Conservation (phyloP, 2,329 filamentous ascomycete genomes). For the Trichoderma atrobrunneum region DNA sequence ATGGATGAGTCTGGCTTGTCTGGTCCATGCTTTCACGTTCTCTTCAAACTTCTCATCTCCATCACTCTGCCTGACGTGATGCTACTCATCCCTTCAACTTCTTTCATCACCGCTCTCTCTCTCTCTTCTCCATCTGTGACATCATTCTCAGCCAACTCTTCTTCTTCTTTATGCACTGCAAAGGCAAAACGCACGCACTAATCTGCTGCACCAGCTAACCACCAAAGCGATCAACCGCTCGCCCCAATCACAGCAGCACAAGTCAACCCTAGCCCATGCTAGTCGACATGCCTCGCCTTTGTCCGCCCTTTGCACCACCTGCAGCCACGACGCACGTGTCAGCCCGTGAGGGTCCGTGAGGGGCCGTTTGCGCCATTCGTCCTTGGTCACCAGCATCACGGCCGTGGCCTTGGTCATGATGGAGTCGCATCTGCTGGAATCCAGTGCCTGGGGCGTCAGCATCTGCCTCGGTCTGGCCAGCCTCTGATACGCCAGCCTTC, state of each 20-base stretch:
- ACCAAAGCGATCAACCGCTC: not conserved
- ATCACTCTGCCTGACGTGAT: not conserved
- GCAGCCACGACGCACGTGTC: constrained; percentile 33
- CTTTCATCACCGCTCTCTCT: not conserved
- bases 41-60: not conserved
- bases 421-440: not conserved
- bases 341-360: constrained; percentile 30
- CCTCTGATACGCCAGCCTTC: constrained; percentile 3
- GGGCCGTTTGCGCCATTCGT: constrained; percentile 22
- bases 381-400: constrained; percentile 10
- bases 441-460: not conserved
- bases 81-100: not conserved
- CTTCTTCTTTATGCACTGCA: not conserved
- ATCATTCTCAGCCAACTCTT: not conserved
- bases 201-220: not conserved
- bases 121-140: not conserved
- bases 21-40: not conserved
- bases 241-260: not conserved
- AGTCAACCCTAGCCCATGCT: not conserved
- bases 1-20: not conserved
- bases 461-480: constrained; percentile 7
- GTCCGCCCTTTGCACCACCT: constrained; percentile 6
- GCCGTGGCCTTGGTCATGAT: constrained; percentile 12
- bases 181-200: not conserved
- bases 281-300: not conserved